These are phyloP conservation scores for Brachypodium distachyon DNA, from an alignment of 202 grass and related monocot species.

Conservation along the genomic window DNA sequence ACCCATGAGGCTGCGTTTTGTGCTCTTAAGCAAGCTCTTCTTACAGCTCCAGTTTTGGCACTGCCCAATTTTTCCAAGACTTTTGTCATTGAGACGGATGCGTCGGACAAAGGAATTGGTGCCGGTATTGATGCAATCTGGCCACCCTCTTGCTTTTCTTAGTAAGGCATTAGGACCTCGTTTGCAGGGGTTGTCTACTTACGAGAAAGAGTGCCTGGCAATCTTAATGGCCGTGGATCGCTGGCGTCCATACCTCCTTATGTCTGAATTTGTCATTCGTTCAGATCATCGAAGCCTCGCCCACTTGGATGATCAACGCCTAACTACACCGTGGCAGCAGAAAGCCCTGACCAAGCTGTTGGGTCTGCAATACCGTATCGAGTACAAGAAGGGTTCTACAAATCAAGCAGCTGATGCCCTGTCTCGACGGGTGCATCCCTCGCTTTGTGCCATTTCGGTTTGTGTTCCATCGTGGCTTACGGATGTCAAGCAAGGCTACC, in stretches of 20 bases:
- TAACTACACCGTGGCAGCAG: neutral
- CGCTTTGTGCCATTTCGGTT: too few species aligned
- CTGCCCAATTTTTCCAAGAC: neutral
- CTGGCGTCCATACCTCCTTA: neutral
- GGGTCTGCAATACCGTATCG: neutral
- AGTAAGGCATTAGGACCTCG: neutral
- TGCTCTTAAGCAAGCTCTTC: neutral
- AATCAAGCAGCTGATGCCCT: neutral
- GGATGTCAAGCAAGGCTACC: too few species aligned
- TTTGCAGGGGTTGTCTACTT: neutral
- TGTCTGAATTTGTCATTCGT: neutral
- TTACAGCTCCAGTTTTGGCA: neutral
- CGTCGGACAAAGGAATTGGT: neutral
- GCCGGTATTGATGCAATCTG: neutral
- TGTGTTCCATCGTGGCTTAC: too few species aligned
- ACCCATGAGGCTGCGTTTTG: neutral
- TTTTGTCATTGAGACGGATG: neutral
- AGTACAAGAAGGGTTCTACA: neutral
- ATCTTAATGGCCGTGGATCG: neutral
- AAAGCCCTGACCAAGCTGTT: neutral
- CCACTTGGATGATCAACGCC: neutral
- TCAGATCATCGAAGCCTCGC: neutral
- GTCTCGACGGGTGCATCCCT: neutral
- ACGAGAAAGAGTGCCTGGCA: neutral
- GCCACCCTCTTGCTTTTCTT: neutral